Conservation (phyloP, 2,329 filamentous ascomycete species). For the Immersiporthe knoxdaviesiana region DNA sequence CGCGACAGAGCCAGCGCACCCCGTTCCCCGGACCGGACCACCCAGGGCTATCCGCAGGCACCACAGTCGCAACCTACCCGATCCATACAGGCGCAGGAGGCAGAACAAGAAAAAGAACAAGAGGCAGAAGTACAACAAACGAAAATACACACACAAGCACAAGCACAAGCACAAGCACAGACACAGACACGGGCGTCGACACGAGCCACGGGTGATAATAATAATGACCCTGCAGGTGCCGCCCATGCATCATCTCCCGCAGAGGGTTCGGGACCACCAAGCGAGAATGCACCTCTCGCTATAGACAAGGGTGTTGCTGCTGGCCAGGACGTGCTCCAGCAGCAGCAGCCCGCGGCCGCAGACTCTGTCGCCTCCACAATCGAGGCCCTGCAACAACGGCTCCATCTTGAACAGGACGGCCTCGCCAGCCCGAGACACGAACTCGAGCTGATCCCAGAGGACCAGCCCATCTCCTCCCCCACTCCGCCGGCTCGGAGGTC, state of each 20-base stretch:
- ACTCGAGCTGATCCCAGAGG: constrained; percentile 28
- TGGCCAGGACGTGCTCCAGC: not conserved
- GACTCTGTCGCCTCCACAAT: constrained; percentile 3
- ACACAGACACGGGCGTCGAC: not conserved
- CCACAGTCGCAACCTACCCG: constrained; percentile 9
- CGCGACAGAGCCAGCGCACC: not conserved
- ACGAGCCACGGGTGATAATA: not conserved
- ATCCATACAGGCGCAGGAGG: constrained; percentile 10
- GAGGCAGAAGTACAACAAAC: not conserved
- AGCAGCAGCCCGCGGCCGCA: not conserved
- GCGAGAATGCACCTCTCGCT: constrained; percentile 5
- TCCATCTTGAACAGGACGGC: constrained; percentile 14
- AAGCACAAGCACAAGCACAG: not conserved
- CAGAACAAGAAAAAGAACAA: not conserved
- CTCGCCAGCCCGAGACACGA: constrained; percentile 26
- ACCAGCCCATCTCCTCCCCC: constrained; percentile 22
- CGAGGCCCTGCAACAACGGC: constrained; percentile 9
- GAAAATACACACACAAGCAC: not conserved
- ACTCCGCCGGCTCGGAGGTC: constrained; percentile 11
- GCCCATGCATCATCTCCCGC: not conserved
- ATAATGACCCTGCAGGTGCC: not conserved
- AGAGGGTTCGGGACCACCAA: constrained; percentile 1
- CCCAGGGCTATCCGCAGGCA: constrained; percentile 4
- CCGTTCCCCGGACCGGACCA: constrained; percentile 1
- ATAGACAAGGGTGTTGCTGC: constrained; percentile 17